Base-by-base conservation (phyloP, 768 basidiomycete species). In the Glaciozyma antarctica region DNA sequence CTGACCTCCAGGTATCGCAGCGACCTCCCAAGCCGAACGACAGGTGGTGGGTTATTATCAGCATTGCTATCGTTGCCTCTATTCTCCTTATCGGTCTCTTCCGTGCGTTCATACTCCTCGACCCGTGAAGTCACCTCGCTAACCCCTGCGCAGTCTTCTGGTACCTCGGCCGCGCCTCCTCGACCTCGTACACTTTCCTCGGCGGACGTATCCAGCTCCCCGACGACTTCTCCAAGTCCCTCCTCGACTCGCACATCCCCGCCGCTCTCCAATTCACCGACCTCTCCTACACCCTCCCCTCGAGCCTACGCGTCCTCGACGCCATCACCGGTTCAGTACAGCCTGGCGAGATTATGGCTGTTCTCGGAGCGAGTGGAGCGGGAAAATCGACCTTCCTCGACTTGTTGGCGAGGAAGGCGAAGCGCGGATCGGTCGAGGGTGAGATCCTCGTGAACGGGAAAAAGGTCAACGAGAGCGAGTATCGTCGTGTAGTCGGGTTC, bases 341-440 rank as follows among this genome's bases (percentile, higher is more conserved):
- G 70, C 87, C 92, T 0, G 94, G 94, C 10, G 88, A 92, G 75
- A 80, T 97, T 58, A 85, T 93, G 79, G 94, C 92, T 1, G 88
- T 98, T 72, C 92, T 98, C 88, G 94, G 94, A 65, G 90, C 92
- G 0, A 94, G 91, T 0, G 94, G 93, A 24, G 91, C 93, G 0
- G 94, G 94, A 53, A 97, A 97, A 77, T 93, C 91, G 3, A 97
- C 95, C 0, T 82, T 98, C 72, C 85, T 99, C 54, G 95, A 99
- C 75, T 93, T 98, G 67, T 84, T 99, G 24, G 95, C 94, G 15
- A 81, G 89, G 60, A 93, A 91, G 77, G 78, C 82, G 68, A 98
- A 98, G 79, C 81, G 86, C 19, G 95, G 95, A 0, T 63, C 72
- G 2, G 87, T 93, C 10, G 75, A 77, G 44, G 93, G 93, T 3